These are phyloP conservation scores for Gnetum montanum DNA, from an alignment of 75 land plant species.

Conservation along the genomic window DNA sequence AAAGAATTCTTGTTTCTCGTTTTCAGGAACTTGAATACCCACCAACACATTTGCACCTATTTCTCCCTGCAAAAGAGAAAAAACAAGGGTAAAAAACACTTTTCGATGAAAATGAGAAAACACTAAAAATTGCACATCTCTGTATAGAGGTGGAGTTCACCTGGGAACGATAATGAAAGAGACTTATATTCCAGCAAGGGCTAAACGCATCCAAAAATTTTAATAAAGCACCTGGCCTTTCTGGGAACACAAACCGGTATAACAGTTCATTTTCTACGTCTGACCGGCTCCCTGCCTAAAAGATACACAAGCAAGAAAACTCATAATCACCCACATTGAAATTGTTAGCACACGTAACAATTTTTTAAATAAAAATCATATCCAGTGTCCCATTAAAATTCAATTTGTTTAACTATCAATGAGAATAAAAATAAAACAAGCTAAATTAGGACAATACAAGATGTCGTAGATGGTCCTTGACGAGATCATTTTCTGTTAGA, in stretches of 20 bases:
- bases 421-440: no score
- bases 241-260: constrained; percentile 46
- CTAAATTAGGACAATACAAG: constrained; percentile 21
- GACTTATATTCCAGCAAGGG: constrained; percentile 45
- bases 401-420: no score
- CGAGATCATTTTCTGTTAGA: constrained; percentile 25
- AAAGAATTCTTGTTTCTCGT: constrained; percentile 32
- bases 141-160: constrained; percentile 7
- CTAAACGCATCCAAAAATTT: constrained; percentile 41
- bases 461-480: constrained; percentile 29
- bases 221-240: constrained; percentile 45
- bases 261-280: constrained; percentile 31
- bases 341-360: no score
- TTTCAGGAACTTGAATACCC: constrained; percentile 31
- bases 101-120: background rate
- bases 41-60: constrained; percentile 44
- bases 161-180: constrained; percentile 50
- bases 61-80: constrained; percentile 32
- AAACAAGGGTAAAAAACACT: background rate
- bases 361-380: no score
- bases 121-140: background rate
- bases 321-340: no score
- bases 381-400: no score
- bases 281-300: constrained; percentile 46
- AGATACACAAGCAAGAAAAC: background rate